phyloP scores from a whole-genome alignment of 2,329 filamentous ascomycete genomes.

The Basipetospora chlamydospora region DNA sequence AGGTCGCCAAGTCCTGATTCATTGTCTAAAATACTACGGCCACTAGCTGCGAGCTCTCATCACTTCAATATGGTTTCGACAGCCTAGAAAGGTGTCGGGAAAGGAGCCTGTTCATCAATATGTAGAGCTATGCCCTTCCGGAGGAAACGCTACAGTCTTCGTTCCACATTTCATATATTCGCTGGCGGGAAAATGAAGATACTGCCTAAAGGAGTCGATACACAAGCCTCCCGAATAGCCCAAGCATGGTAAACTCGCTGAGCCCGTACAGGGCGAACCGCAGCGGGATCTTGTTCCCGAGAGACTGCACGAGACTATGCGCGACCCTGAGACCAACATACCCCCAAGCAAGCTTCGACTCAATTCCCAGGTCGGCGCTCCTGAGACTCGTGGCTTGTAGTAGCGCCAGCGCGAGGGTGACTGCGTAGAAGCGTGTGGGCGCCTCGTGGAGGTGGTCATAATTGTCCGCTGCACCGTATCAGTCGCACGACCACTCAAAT shows the following conservation, averaged over 20 bases:
- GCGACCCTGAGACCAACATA: conserved; percentile 22
- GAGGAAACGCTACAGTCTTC: no score
- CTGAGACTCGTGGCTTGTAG: conserved; percentile 2
- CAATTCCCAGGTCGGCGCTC: conserved; percentile 4
- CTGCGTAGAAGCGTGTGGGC: conserved; percentile 28
- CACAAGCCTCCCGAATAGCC: conserved; percentile 1
- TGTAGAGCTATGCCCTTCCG: no score
- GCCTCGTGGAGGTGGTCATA: conserved; percentile 28
- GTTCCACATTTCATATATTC: no score
- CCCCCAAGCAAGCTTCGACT: conserved; percentile 21
- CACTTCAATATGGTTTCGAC: no score
- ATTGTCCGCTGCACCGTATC: conserved; percentile 19
- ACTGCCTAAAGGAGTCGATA: neutral
- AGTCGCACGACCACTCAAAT: no score
- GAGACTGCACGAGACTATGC: conserved; percentile 24
- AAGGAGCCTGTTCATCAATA: no score
- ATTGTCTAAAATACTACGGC: no score
- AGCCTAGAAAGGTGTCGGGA: no score
- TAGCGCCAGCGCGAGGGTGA: conserved; percentile 19
- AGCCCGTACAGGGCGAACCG: conserved; percentile 2
- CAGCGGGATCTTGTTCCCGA: conserved; percentile 25
- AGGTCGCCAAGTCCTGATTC: no score
- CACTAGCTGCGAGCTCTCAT: no score
- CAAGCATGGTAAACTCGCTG: conserved; percentile 1
- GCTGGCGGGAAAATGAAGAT: no score